Evolutionary conservation across 345 rosid species (phyloP), one percentile per base, ranked within the genome.

Genomic region (Hibiscus tridactylites): DNA sequence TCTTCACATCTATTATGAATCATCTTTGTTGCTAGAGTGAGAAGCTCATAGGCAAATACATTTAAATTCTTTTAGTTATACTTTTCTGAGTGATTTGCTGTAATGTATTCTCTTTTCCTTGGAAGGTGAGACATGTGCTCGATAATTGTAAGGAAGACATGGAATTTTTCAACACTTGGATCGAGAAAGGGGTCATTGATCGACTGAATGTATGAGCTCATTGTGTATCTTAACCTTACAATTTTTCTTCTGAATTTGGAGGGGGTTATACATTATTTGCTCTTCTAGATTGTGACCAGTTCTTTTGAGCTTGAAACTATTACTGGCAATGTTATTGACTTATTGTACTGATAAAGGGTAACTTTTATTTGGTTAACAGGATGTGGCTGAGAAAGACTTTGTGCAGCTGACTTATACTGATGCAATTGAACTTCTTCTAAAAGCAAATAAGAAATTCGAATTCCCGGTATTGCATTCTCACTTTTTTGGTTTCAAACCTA

Each of bases 131-230:
- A 70, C 83, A 92, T 70, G 77, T 95, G 65, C 92, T 95, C 29
- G 94, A 95, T 70, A 84, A 89, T 77, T 95, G 99, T 89, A 88
- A 86, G 79, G 98, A 92, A 88, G 99, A 95, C 84, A 95, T 95
- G 99, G 92, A 88, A 42, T 95, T 95, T 80, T 95, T 95, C 84
- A 93, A 92, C 78, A 85, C 91, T 75, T 89, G 98, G 97, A 90
- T 95, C 71, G 98, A 95, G 78, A 90, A 95, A 85, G 99, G 99
- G 79, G 88, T 95, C 81, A 83, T 90, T 71, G 80, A 80, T 39
- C 96, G 98, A 65, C 81, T 95, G 84, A 89, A 74, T 61, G 99
- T 95, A 90, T 84, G 91, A 77, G 66, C 77, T 81, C 83, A 59
- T 49, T 70, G 15, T 62, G 61, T 75, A 54, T 70, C 59, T 69